Conservation (phyloP, 169 alveolate species). For the Eimeria zaria region DNA sequence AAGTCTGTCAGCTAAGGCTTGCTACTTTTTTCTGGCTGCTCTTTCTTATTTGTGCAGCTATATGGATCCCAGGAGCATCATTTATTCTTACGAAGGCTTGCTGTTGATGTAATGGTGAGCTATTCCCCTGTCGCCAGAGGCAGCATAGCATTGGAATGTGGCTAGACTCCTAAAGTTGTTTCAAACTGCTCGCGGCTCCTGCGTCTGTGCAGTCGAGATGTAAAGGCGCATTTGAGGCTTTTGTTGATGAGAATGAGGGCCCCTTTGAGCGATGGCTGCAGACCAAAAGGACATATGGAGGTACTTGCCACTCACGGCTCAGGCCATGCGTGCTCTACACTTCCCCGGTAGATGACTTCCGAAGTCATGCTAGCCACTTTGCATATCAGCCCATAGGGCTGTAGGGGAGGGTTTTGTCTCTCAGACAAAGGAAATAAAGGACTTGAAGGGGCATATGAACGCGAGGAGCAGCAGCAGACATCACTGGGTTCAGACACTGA, state of each 20-base stretch:
- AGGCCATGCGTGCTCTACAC: background rate
- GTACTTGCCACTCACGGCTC: background rate
- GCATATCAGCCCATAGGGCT: background rate
- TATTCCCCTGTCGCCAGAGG: background rate
- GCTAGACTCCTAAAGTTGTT: background rate
- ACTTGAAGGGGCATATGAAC: background rate
- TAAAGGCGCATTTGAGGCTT: constrained; percentile 61
- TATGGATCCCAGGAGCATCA: constrained; percentile 84
- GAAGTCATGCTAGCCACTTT: background rate
- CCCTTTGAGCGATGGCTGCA: constrained; percentile 74
- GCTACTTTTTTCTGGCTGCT: background rate
- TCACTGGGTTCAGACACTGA: background rate
- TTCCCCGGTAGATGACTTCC: background rate
- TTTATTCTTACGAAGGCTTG: constrained; percentile 77
- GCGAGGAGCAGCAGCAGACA: background rate
- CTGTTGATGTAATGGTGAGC: constrained; percentile 84
- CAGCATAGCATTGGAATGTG: background rate
- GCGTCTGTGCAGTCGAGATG: constrained; percentile 39
- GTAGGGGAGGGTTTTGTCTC: background rate
- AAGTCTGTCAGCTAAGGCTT: background rate
- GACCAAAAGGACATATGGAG: constrained; percentile 69
- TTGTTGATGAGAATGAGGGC: constrained; percentile 72
- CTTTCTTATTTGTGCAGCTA: constrained; percentile 34
- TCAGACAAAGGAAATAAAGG: background rate
- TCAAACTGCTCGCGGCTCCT: background rate